Percentiles rank a stretch among this genome's conserved stretches.
phyloP scores from a whole-genome alignment of 2,329 filamentous ascomycete genomes.

The Ceratocystis destructans region DNA sequence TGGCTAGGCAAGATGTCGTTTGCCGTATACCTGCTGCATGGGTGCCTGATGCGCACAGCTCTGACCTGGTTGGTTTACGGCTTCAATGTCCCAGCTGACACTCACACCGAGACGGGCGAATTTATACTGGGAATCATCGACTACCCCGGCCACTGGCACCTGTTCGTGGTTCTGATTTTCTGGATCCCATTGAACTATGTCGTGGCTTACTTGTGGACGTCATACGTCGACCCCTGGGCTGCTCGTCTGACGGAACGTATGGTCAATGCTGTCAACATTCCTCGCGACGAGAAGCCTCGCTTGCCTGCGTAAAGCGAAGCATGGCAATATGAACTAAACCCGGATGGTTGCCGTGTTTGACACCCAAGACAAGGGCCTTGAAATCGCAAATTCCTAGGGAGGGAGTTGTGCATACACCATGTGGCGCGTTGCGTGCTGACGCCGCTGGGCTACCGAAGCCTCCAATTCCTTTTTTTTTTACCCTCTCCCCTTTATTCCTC shows the following conservation, averaged over 20 bases:
- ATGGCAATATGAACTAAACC: not conserved
- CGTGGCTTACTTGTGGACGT: constrained; percentile 37
- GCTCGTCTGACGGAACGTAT: constrained; percentile 31
- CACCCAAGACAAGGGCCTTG: not conserved
- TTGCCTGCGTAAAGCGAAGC: constrained; percentile 8
- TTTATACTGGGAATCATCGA: constrained; percentile 27
- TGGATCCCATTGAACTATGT: constrained; percentile 37
- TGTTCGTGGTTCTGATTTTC: constrained; percentile 30
- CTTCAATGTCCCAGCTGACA: constrained; percentile 28
- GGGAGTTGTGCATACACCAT: not conserved
- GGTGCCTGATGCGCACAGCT: constrained; percentile 44
- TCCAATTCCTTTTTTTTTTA: not conserved
- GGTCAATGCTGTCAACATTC: constrained; percentile 20
- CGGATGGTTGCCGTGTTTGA: not conserved
- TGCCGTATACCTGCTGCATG: constrained; percentile 51
- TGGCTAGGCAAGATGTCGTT: constrained; percentile 53
- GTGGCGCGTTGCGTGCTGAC: not conserved
- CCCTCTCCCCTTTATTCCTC: not conserved
- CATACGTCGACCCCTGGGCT: constrained; percentile 40
- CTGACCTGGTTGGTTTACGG: constrained; percentile 48
- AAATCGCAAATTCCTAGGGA: not conserved
- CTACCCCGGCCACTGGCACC: constrained; percentile 27
- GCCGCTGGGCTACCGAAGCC: not conserved
- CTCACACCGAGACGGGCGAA: constrained; percentile 28
- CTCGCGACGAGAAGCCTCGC: constrained; percentile 15